Evolutionary conservation across 2,329 filamentous ascomycete genomes (phyloP), one percentile per base, ranked within the genome.

Genomic region (Xylaria sp.): DNA sequence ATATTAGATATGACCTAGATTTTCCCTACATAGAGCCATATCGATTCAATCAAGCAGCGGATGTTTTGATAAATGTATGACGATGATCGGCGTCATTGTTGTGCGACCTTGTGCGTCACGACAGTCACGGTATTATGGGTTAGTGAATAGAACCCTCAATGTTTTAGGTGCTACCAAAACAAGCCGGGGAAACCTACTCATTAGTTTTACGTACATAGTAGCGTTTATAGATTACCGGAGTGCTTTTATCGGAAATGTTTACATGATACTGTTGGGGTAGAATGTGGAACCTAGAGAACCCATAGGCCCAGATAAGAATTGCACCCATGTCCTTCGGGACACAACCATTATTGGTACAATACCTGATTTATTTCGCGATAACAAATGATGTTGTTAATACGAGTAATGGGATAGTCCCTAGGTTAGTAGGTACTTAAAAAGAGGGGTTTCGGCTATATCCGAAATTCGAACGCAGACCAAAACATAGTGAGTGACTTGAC

Each of bases 61-160:
- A 18, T 27, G 61, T 48, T 35, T 29, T 58, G 32, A 29, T 29
- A 40, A 40, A 23, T 57, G 47, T 44, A 65, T 68, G 60, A 68
- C 61, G 65, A 51, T 44, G 25, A 40, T 60, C 5, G 10, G 32
- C 40, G 44, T 65, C 65, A 68, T 64, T 6, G 16, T 18, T 42
- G 21, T 58, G 27, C 29, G 48, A 25, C 35, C 37, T n/a, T 25
- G 37, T 29, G 27, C 60, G 57, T 64, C 60, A 51, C 48, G 44
- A 58, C 47, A 3, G 3, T 55, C 27, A 29, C 40, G 8, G 27
- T 13, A 47, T 5, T 23, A 5, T 40, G 32, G 42, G 2, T 57
- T 42, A 29, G 25, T 25, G 27, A 50, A 32, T 44, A 5, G 21
- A 53, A 23, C 23, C 35, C 18, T 32, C 48, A 10, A 48, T 25